Conservation (phyloP, 2,329 filamentous ascomycete genomes). For the Arthrocladium fulminans region DNA sequence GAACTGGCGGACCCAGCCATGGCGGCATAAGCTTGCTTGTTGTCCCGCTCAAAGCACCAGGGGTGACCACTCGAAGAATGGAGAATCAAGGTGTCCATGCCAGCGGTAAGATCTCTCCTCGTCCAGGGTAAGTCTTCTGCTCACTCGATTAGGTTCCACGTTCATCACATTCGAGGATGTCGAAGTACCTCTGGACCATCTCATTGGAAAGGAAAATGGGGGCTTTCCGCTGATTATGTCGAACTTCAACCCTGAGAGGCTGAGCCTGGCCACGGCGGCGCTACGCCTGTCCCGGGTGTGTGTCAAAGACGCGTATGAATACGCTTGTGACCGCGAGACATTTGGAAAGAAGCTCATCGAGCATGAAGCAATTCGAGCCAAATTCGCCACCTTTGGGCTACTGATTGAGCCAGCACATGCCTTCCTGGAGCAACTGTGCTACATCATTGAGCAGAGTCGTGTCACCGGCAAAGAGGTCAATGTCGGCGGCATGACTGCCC, state of each 20-base stretch:
- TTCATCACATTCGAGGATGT: constrained; percentile 71
- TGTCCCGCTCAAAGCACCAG: constrained; percentile 58
- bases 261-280: constrained; percentile 56
- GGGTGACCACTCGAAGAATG: constrained; percentile 59
- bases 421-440: constrained; percentile 44
- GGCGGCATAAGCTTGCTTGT: constrained; percentile 61
- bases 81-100: constrained; percentile 62
- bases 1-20: constrained; percentile 59
- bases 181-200: constrained; percentile 59
- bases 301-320: constrained; percentile 51
- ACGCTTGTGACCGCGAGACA: constrained; percentile 58
- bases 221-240: constrained; percentile 70
- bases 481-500: constrained; percentile 61
- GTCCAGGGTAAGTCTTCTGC: constrained; percentile 38
- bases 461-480: constrained; percentile 36
- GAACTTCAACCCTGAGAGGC: constrained; percentile 72
- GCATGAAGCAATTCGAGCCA: constrained; percentile 63
- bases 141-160: constrained; percentile 57
- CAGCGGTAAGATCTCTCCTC: constrained; percentile 41
- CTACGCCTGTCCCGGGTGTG: constrained; percentile 56
- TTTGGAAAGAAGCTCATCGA: constrained; percentile 63
- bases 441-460: constrained; percentile 48
- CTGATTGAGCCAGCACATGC: constrained; percentile 61
- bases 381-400: constrained; percentile 60
- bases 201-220: constrained; percentile 59